Evolutionary conservation across 2,329 filamentous ascomycete genomes (phyloP).

Genomic region (Clonostachys solani): DNA sequence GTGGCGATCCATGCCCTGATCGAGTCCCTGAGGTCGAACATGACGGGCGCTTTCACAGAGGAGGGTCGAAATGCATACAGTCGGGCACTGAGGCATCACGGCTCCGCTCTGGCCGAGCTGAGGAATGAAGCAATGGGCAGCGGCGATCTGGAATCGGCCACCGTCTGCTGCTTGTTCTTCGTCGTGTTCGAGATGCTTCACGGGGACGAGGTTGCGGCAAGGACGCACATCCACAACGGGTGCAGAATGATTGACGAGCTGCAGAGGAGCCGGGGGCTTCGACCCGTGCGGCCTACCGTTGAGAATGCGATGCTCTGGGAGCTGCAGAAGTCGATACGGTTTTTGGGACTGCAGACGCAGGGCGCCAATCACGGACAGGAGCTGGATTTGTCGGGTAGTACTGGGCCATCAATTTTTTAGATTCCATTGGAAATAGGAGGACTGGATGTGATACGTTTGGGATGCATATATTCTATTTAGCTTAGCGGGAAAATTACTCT

Average conservation of each 20-base stretch:
- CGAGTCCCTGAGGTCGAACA: conserved; percentile 14
- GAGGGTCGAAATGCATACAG: conserved; percentile 15
- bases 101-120: conserved; percentile 20
- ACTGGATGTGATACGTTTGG: too few relatives aligned
- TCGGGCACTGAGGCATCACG: conserved; percentile 23
- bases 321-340: conserved; percentile 5
- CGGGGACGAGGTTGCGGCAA: conserved; percentile 23
- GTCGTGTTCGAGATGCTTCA: conserved; percentile 30
- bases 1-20: conserved; percentile 27
- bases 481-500: too few relatives aligned
- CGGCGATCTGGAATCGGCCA: conserved; percentile 16
- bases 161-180: conserved; percentile 29
- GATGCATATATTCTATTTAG: too few relatives aligned
- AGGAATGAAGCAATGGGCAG: conserved; percentile 9
- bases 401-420: too few relatives aligned
- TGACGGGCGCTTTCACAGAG: conserved; percentile 1
- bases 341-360: background rate
- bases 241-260: conserved; percentile 29
- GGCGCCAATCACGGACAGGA: background rate
- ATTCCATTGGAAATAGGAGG: too few relatives aligned
- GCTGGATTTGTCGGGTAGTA: too few relatives aligned
- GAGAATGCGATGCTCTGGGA: conserved; percentile 2
- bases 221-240: conserved; percentile 28
- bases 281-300: background rate
- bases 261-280: background rate